These are phyloP conservation scores for Xylaria cubensis DNA, from an alignment of 495 filamentous ascomycete genomes.

Conservation along the genomic window DNA sequence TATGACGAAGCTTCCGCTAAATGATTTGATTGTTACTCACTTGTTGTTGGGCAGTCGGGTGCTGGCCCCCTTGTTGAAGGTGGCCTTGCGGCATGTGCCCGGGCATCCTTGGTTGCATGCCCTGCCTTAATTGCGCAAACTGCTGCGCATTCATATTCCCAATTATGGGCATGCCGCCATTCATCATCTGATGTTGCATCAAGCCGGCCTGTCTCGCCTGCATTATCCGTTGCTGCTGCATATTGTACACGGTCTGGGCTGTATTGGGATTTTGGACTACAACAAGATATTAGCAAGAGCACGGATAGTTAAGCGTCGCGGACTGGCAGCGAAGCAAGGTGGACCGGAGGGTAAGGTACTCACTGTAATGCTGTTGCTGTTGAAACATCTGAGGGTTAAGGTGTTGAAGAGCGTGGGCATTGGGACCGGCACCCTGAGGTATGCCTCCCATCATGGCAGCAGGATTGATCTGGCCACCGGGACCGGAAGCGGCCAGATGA, in stretches of 20 bases:
- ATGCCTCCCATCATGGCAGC: constrained; percentile 79
- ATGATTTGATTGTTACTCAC: background rate
- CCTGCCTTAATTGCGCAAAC: constrained; percentile 60
- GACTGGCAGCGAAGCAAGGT: background rate
- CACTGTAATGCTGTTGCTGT: constrained; percentile 52
- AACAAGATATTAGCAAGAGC: constrained; percentile 13
- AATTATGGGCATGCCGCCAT: constrained; percentile 64
- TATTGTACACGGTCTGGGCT: constrained; percentile 58
- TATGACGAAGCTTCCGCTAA: background rate
- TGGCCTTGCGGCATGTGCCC: constrained; percentile 56
- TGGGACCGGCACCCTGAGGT: constrained; percentile 75
- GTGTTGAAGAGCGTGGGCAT: constrained; percentile 80
- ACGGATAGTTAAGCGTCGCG: constrained; percentile 24
- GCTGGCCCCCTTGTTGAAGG: constrained; percentile 54
- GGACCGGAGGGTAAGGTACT: constrained; percentile 28
- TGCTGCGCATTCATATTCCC: constrained; percentile 65
- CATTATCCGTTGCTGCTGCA: constrained; percentile 56
- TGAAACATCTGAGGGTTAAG: constrained; percentile 74
- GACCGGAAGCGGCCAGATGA: constrained; percentile 84
- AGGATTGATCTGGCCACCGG: constrained; percentile 80
- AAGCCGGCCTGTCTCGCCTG: constrained; percentile 41
- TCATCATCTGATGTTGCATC: constrained; percentile 55
- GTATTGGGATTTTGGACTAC: constrained; percentile 53
- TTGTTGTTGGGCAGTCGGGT: constrained; percentile 46
- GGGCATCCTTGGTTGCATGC: constrained; percentile 48